Evolutionary conservation across 129 eudicot species (phyloP), one percentile per base, ranked within the genome.

Genomic region (Ambrosia artemisiifolia): DNA sequence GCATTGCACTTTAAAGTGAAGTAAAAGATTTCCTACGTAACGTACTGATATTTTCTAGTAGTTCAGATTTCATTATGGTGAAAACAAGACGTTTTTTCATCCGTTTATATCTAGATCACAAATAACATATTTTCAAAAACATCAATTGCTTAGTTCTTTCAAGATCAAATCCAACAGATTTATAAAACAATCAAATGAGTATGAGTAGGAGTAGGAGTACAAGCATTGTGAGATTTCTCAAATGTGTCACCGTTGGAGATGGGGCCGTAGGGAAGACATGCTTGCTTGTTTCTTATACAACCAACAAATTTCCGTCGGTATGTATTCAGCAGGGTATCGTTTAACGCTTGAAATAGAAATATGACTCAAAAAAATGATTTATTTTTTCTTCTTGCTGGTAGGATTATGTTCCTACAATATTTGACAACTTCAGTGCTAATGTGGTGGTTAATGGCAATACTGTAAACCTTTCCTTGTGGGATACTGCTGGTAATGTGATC

Each of bases 321-420:
- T n/a, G n/a, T n/a, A n/a, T n/a, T n/a, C n/a, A n/a, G n/a, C n/a
- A n/a, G n/a, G n/a, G n/a, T n/a, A n/a, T n/a, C n/a, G n/a, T n/a
- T n/a, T n/a, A n/a, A n/a, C n/a, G n/a, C n/a, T n/a, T n/a, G n/a
- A n/a, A n/a, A n/a, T n/a, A n/a, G n/a, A n/a, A n/a, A n/a, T n/a
- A n/a, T n/a, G n/a, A n/a, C n/a, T n/a, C n/a, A n/a, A n/a, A n/a
- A n/a, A n/a, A n/a, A n/a, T 6, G 7, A 35, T 3, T 35, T 18
- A 0, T 47, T 44, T 13, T 61, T 13, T 46, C 3, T 49, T 12
- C 30, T 12, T 71, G 11, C 8, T 44, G 14, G n/a, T 44, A 89
- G 97, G 97, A 91, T 80, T 91, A 91, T 66, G 97, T 91, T 68
- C 97, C 97, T 11, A 91, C 97, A 3, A 91, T 91, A 32, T 91